These are phyloP conservation scores for Pichia cephalocereana DNA, from an alignment of 805 yeast species.

Conservation along the genomic window DNA sequence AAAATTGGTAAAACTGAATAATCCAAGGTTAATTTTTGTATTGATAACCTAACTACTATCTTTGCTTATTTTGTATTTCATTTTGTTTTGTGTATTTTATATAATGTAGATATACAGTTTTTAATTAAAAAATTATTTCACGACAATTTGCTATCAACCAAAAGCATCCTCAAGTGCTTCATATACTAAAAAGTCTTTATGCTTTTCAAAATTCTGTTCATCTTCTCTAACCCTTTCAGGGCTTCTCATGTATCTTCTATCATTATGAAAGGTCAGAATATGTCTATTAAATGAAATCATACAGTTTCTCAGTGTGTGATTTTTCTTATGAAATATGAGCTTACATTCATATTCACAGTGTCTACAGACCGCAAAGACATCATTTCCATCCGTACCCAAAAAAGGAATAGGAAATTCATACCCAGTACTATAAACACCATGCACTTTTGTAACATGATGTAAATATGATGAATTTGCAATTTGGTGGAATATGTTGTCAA, in stretches of 20 bases:
- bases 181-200: too few relatives aligned
- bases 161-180: too few relatives aligned
- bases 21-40: too few relatives aligned
- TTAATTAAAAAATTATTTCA: too few relatives aligned
- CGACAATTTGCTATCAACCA: too few relatives aligned
- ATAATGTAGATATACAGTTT: too few relatives aligned
- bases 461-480: slow-evolving; percentile 22
- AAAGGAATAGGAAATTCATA: slow-evolving; percentile 21
- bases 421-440: slow-evolving; percentile 27
- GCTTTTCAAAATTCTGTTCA: too few relatives aligned
- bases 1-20: neutral
- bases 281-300: neutral
- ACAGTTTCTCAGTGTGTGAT: neutral
- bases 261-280: neutral
- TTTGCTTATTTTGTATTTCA: too few relatives aligned
- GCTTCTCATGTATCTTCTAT: neutral
- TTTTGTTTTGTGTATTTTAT: too few relatives aligned
- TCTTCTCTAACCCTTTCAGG: neutral
- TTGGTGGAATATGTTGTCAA: slow-evolving; percentile 14
- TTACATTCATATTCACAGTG: neutral
- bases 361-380: neutral
- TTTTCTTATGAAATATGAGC: neutral
- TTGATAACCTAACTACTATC: too few relatives aligned
- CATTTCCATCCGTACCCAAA: neutral
- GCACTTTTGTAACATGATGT: slow-evolving; percentile 27